Evolutionary conservation across 148 eudicot species (phyloP).

Genomic region (Rhododendron henanense): DNA sequence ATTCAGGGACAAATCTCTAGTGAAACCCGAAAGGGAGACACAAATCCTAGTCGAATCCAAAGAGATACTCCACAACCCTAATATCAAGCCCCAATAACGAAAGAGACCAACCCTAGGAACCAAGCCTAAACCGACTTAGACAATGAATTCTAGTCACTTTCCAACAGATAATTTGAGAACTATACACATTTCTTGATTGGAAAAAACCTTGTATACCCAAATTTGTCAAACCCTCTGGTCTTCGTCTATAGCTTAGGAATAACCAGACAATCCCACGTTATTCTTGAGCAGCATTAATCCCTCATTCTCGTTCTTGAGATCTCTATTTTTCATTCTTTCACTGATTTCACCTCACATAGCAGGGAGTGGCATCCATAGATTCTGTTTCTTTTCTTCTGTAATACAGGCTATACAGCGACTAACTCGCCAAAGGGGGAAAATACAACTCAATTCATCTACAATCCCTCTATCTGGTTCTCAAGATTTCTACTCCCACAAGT

Average conservation of each 20-base stretch:
- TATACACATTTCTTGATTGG: not conserved
- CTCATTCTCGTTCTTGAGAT: not conserved
- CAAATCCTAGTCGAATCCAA: no score
- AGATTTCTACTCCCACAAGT: slow-evolving; percentile 37
- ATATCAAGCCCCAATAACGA: no score
- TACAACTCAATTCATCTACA: not conserved
- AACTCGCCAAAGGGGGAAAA: not conserved
- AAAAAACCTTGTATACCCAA: not conserved
- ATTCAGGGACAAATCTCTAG: no score
- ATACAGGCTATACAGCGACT: not conserved
- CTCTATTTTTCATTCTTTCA: not conserved
- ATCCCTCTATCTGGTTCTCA: not conserved
- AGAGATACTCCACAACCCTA: no score
- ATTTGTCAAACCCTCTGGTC: not conserved
- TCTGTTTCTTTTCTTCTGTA: not conserved
- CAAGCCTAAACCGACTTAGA: no score
- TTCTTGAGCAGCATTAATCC: not conserved
- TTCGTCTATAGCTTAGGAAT: not conserved
- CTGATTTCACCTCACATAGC: not conserved
- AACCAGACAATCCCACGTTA: not conserved
- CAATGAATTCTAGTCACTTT: no score
- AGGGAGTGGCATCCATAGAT: not conserved
- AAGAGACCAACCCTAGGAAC: no score
- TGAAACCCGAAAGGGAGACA: no score
- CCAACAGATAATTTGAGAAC: not conserved